Evolutionary conservation across 2,329 filamentous ascomycete species (phyloP).

Genomic region (Scedosporium dehoogii): DNA sequence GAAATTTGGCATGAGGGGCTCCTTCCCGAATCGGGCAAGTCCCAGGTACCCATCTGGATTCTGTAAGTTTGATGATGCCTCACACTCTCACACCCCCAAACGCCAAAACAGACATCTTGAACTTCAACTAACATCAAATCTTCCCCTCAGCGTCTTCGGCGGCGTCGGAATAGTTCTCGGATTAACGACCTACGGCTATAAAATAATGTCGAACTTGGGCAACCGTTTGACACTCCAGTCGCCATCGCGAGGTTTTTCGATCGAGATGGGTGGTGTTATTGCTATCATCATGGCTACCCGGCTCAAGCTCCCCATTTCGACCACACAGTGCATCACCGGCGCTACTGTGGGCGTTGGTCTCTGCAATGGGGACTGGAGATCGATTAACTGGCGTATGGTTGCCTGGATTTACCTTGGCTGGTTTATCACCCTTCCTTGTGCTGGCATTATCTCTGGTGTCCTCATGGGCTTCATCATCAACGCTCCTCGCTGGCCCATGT

Average conservation of each 20-base stretch:
- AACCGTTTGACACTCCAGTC: constrained; percentile 54
- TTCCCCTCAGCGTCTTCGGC: constrained; percentile 25
- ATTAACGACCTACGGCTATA: constrained; percentile 51
- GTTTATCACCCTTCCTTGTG: constrained; percentile 49
- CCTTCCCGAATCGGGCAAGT: constrained; percentile 26
- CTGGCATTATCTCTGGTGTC: constrained; percentile 47
- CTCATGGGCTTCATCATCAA: constrained; percentile 55
- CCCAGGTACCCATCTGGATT: constrained; percentile 49
- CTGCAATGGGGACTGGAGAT: constrained; percentile 47
- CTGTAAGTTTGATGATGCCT: constrained; percentile 19
- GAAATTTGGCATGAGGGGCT: constrained; percentile 44
- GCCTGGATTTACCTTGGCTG: constrained; percentile 49
- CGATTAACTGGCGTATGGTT: constrained; percentile 55
- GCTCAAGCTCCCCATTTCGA: constrained; percentile 52
- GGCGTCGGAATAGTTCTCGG: constrained; percentile 43
- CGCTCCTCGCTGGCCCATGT: constrained; percentile 37
- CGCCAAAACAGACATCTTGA: not conserved
- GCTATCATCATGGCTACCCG: constrained; percentile 56
- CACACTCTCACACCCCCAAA: not conserved
- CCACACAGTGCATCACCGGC: constrained; percentile 55
- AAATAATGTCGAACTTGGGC: constrained; percentile 54
- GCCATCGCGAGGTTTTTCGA: constrained; percentile 46
- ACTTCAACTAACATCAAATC: not conserved
- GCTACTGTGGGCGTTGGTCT: constrained; percentile 55
- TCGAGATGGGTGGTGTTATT: constrained; percentile 51